Evolutionary conservation across 2,329 filamentous ascomycete species (phyloP).

Genomic region (Monosporascus ibericus): DNA sequence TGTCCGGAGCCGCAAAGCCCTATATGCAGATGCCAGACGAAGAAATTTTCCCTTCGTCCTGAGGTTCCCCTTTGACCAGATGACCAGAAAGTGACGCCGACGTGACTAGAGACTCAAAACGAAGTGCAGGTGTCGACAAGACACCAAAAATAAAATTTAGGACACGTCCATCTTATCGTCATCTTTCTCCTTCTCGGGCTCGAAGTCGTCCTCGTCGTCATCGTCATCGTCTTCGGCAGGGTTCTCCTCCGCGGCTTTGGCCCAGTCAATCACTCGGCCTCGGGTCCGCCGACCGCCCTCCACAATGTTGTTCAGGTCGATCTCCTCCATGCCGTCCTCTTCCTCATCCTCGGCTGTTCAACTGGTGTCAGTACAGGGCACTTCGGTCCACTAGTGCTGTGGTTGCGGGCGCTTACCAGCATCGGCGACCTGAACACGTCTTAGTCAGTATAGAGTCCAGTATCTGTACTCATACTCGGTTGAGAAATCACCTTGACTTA

Average conservation of each 20-base stretch:
- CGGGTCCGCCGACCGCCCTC: slow-evolving; percentile 74
- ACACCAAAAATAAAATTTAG: neutral
- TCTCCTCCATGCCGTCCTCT: slow-evolving; percentile 81
- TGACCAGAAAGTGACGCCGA: too few species aligned
- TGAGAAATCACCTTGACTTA: slow-evolving; percentile 29
- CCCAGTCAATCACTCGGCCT: slow-evolving; percentile 87
- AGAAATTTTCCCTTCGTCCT: too few species aligned
- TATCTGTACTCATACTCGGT: too few species aligned
- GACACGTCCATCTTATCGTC: slow-evolving; percentile 66
- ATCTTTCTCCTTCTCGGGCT: slow-evolving; percentile 52
- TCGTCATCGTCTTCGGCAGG: slow-evolving; percentile 72
- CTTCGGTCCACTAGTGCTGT: neutral
- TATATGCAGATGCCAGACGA: too few species aligned
- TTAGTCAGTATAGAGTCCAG: too few species aligned
- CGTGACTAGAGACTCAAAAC: too few species aligned
- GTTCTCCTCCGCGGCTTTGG: slow-evolving; percentile 78
- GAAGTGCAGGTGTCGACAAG: too few species aligned
- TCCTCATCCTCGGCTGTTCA: slow-evolving; percentile 59
- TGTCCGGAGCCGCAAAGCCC: too few species aligned
- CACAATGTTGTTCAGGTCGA: slow-evolving; percentile 86
- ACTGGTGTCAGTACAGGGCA: slow-evolving; percentile 4
- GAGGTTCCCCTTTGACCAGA: too few species aligned
- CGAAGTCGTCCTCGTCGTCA: slow-evolving; percentile 66
- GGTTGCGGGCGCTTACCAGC: slow-evolving; percentile 17
- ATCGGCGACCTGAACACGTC: slow-evolving; percentile 11